A percentile compares a stretch with the other conserved stretches of the same genome.
phyloP scores from a whole-genome alignment of 148 eudicot genomes.

The Oxyria digyna region DNA sequence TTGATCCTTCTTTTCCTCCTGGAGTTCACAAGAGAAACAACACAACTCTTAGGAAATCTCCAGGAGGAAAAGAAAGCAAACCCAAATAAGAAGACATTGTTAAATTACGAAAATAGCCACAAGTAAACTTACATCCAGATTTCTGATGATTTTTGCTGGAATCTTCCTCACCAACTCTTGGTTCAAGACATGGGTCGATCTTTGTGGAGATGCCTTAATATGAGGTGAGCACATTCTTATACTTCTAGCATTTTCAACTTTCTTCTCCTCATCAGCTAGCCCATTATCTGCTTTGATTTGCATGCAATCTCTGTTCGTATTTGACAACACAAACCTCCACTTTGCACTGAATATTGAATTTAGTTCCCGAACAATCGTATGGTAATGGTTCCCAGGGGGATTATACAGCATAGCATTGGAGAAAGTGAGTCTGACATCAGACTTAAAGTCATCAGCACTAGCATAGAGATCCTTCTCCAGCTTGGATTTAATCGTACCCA shows the following conservation, averaged over 20 bases:
- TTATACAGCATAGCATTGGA: conserved; percentile 8
- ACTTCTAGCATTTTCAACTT: background rate
- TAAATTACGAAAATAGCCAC: background rate
- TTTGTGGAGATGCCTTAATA: background rate
- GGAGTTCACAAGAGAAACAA: background rate
- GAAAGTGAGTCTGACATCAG: conserved; percentile 5
- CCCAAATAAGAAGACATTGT: background rate
- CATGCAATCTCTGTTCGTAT: background rate
- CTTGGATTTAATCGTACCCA: background rate
- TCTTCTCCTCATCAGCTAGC: no score
- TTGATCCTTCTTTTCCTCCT: background rate
- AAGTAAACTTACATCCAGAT: background rate
- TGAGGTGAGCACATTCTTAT: background rate
- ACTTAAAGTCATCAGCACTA: background rate
- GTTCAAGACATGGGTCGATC: background rate
- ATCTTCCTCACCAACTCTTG: background rate
- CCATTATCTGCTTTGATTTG: background rate
- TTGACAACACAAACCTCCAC: background rate
- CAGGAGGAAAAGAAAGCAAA: conserved; percentile 2
- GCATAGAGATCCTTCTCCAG: background rate
- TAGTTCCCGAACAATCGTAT: background rate
- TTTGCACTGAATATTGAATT: background rate
- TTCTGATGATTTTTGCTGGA: background rate
- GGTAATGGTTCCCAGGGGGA: background rate
- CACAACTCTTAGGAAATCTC: background rate